Percentiles rank a stretch among this genome's conserved stretches.
phyloP scores from a whole-genome alignment of 2,329 filamentous ascomycete species.

The Pseudopithomyces maydicus region DNA sequence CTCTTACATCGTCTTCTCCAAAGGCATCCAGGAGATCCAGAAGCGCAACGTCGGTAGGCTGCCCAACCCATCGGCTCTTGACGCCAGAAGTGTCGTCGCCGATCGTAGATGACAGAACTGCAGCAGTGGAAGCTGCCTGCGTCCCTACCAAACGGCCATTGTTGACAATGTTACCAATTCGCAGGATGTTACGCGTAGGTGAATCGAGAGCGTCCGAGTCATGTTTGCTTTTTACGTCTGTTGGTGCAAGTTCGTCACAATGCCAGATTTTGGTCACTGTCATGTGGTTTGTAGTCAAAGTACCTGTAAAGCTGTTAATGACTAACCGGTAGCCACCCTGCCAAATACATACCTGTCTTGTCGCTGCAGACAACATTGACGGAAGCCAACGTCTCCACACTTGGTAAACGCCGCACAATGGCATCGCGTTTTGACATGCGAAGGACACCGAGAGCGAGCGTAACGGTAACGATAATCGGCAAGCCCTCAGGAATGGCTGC shows the following conservation, averaged over 20 bases:
- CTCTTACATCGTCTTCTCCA: conserved; percentile 87
- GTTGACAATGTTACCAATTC: conserved; percentile 96
- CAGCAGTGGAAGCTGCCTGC: conserved; percentile 72
- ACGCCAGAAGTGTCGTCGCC: conserved; percentile 65
- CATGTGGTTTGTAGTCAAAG: conserved; percentile 97
- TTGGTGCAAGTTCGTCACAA: conserved; percentile 69
- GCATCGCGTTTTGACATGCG: conserved; percentile 95
- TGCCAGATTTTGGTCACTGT: conserved; percentile 97
- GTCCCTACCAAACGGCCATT: conserved; percentile 81
- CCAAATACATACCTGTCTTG: conserved; percentile 72
- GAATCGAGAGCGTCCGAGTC: conserved; percentile 65
- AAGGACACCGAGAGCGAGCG: conserved; percentile 89
- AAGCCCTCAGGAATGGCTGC: conserved; percentile 95
- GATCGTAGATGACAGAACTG: conserved; percentile 84
- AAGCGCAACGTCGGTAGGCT: conserved; percentile 97
- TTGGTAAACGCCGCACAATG: conserved; percentile 93
- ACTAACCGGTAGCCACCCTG: not conserved
- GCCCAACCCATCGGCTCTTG: conserved; percentile 92
- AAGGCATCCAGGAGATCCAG: conserved; percentile 90
- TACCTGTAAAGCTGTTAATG: conserved; percentile 58
- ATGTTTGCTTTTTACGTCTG: conserved; percentile 62
- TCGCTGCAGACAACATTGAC: conserved; percentile 99
- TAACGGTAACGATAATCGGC: conserved; percentile 98
- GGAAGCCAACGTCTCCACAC: conserved; percentile 96
- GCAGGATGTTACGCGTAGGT: conserved; percentile 78